These are phyloP conservation scores for Gloeophyllum trabeum DNA, from an alignment of 768 basidiomycete species.

Conservation along the genomic window DNA sequence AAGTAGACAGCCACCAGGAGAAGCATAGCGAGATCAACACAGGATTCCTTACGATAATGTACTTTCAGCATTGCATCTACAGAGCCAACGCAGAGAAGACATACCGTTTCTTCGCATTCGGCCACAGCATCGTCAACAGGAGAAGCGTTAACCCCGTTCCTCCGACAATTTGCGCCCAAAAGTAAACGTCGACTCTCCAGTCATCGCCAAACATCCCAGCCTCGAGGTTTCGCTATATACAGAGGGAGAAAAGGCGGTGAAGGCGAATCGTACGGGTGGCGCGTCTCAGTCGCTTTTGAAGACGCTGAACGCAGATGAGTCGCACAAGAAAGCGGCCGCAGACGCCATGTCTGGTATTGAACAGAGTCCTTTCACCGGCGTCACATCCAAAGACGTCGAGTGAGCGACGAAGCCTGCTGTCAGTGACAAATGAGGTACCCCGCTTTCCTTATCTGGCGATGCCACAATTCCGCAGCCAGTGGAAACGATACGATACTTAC, in stretches of 20 bases:
- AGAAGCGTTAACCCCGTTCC: constrained; percentile 4
- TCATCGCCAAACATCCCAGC: constrained; percentile 1
- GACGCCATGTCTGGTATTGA: neutral
- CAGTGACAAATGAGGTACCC: too few relatives aligned
- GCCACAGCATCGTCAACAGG: constrained; percentile 7
- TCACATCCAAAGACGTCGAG: neutral
- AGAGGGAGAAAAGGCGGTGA: neutral
- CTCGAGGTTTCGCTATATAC: neutral
- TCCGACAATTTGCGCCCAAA: constrained; percentile 5
- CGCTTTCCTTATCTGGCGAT: too few relatives aligned
- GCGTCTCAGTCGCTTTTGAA: neutral
- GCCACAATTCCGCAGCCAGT: too few relatives aligned
- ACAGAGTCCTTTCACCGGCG: neutral
- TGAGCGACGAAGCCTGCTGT: too few relatives aligned
- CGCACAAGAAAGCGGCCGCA: neutral
- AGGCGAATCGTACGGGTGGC: neutral
- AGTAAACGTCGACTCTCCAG: constrained; percentile 8
- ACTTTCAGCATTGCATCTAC: neutral
- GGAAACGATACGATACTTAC: too few relatives aligned
- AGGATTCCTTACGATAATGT: constrained; percentile 6
- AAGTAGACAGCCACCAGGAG: constrained; percentile 9
- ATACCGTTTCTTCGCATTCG: constrained; percentile 2
- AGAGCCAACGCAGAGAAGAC: neutral
- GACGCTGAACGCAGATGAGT: neutral
- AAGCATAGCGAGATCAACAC: constrained; percentile 8